phyloP scores from a whole-genome alignment of 2,329 filamentous ascomycete genomes.

The Cordyceps militaris region DNA sequence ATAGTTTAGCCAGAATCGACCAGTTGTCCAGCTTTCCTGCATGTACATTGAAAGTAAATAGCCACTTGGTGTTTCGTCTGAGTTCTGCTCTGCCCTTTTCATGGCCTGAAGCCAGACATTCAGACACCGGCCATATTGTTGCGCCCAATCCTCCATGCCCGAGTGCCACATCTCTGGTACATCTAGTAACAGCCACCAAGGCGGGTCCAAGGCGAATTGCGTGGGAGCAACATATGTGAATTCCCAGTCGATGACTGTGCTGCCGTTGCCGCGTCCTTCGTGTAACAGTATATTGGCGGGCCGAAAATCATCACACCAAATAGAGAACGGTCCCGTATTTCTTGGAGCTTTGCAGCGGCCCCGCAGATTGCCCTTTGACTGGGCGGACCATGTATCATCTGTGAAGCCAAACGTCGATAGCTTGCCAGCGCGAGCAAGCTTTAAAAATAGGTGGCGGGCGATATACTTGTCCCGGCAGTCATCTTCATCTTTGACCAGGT shows the following conservation, averaged over 20 bases:
- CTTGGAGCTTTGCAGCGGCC: neutral
- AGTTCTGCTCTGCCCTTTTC: conserved; percentile 14
- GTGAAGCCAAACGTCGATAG: conserved; percentile 19
- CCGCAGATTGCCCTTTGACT: conserved; percentile 14
- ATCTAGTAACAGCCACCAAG: conserved; percentile 28
- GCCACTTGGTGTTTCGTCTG: conserved; percentile 16
- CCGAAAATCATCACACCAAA: conserved; percentile 26
- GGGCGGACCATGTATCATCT: conserved; percentile 25
- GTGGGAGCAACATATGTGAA: conserved; percentile 25
- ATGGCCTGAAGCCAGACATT: conserved; percentile 26
- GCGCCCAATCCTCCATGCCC: conserved; percentile 13
- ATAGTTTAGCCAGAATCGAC: conserved; percentile 30
- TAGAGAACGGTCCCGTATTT: conserved; percentile 19
- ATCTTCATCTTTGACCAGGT: conserved; percentile 24
- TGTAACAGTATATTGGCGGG: conserved; percentile 27
- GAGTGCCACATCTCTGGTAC: conserved; percentile 14
- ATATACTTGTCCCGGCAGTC: conserved; percentile 21
- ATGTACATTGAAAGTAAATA: conserved; percentile 17
- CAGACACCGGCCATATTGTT: conserved; percentile 22
- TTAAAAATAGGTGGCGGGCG: conserved; percentile 26
- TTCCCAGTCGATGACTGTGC: conserved; percentile 28
- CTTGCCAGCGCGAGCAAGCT: conserved; percentile 18
- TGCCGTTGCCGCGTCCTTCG: conserved; percentile 22
- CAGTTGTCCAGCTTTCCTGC: conserved; percentile 27
- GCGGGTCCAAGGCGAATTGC: conserved; percentile 27